A percentile compares a stretch with the other conserved stretches of the same genome.
These are phyloP conservation scores for Cutaneotrichosporon spelunceum DNA, from an alignment of 1,284 basidiomycete species.

Conservation along the genomic window DNA sequence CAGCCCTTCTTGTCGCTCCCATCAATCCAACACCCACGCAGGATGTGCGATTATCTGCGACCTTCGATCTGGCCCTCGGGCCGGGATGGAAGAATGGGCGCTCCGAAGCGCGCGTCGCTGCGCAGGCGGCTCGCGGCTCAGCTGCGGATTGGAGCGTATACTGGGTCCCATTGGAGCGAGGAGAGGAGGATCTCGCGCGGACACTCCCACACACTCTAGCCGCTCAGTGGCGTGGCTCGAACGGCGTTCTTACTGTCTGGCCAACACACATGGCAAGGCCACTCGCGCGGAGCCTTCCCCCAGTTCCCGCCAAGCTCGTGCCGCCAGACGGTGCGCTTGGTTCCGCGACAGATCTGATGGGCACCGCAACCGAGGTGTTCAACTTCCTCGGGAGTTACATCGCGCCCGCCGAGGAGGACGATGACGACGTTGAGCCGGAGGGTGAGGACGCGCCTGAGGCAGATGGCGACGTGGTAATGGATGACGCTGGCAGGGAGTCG, in stretches of 20 bases:
- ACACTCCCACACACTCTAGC: constrained; percentile 16
- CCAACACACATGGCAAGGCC: constrained; percentile 34
- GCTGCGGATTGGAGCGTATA: constrained; percentile 34
- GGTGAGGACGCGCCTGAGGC: constrained; percentile 10
- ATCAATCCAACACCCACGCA: constrained; percentile 19
- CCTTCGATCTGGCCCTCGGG: constrained; percentile 25
- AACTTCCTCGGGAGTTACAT: constrained; percentile 36
- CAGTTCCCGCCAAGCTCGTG: neutral
- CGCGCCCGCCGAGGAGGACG: constrained; percentile 26
- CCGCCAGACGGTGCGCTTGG: constrained; percentile 12
- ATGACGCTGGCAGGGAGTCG: constrained; percentile 20
- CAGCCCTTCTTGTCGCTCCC: constrained; percentile 29
- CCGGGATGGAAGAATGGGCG: constrained; percentile 28
- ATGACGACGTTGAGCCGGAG: constrained; percentile 19
- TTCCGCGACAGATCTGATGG: constrained; percentile 29
- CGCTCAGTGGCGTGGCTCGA: constrained; percentile 19
- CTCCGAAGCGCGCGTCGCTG: constrained; percentile 21
- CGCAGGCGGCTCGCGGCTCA: constrained; percentile 18
- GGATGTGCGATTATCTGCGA: constrained; percentile 18
- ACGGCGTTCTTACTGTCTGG: constrained; percentile 44
- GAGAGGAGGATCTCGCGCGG: constrained; percentile 17
- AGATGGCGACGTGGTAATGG: constrained; percentile 16
- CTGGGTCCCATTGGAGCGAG: constrained; percentile 31
- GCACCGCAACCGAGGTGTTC: constrained; percentile 31
- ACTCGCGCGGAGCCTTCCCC: constrained; percentile 9